phyloP scores from a whole-genome alignment of 2,329 filamentous ascomycete species.

The Pseudofabraea citricarpa region DNA sequence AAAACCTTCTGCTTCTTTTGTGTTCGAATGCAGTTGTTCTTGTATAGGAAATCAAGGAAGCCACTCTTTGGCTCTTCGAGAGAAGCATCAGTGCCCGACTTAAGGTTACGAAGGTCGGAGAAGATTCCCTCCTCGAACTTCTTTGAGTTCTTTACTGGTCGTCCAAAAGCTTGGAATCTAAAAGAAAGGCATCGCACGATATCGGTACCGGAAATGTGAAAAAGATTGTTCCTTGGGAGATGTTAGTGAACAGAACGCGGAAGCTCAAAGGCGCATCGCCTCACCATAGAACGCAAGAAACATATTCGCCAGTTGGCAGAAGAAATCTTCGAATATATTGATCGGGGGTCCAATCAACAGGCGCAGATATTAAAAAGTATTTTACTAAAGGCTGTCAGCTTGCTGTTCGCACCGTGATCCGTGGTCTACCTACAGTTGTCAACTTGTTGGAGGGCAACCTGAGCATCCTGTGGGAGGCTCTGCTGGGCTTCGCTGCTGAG shows the following conservation, averaged over 20 bases:
- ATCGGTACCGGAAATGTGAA: slow-evolving; percentile 98
- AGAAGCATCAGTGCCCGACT: slow-evolving; percentile 95
- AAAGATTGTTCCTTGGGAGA: slow-evolving; percentile 79
- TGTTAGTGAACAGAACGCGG: slow-evolving; percentile 21
- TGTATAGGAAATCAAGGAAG: slow-evolving; percentile 98
- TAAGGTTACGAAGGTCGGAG: slow-evolving; percentile 95
- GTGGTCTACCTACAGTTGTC: slow-evolving; percentile 74
- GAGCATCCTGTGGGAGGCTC: slow-evolving; percentile 90
- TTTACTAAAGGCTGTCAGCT: slow-evolving; percentile 61
- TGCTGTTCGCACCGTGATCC: slow-evolving; percentile 12
- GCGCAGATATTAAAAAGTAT: slow-evolving; percentile 98
- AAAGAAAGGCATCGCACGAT: slow-evolving; percentile 98
- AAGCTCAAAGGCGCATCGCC: slow-evolving; percentile 20
- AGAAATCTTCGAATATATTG: slow-evolving; percentile 96
- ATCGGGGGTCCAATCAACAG: slow-evolving; percentile 94
- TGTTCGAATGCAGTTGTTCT: slow-evolving; percentile 99
- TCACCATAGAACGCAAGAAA: slow-evolving; percentile 93
- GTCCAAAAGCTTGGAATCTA: slow-evolving; percentile 96
- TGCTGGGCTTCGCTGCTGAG: slow-evolving; percentile 96
- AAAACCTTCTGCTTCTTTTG: slow-evolving; percentile 99
- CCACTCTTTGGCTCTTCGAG: slow-evolving; percentile 98
- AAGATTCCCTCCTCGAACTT: slow-evolving; percentile 99
- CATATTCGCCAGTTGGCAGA: slow-evolving; percentile 95
- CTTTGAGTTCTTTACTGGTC: slow-evolving; percentile 98
- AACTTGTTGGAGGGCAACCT: slow-evolving; percentile 96